Base-by-base conservation (phyloP, 352 stramenopile species). In the Pythium oligandrum region DNA sequence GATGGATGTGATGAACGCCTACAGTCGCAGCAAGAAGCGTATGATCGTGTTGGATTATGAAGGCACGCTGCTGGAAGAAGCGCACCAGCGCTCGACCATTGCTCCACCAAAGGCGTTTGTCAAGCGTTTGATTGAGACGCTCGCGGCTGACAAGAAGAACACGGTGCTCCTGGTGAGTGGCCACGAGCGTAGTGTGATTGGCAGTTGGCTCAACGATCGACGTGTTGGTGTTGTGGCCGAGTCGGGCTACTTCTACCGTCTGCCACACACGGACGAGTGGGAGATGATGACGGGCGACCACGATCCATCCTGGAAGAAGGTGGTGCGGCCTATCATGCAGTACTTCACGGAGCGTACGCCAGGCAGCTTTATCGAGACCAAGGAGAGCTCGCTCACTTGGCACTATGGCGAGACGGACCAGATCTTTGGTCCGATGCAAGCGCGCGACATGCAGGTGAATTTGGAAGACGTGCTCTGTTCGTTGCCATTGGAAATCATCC, bases 381-480 rank as follows among this genome's bases (percentile, higher is more conserved):
- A 81, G 46, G 74, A 88, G 48, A 80, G 70, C 45, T 83, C 74
- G 9, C 48, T 88, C 8, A 70, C 72, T n/a, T 86, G 75, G 75
- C 71, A 83, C 48, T 86, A 89, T 61, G 76, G 75, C 6, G 77
- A 89, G 33, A 85, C 79, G 5, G 81, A 92, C 51, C 71, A 77
- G 9, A 85, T 85, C 49, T 87, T 89, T 66, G 80, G 80, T 0
- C 71, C 78, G 6, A 91, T 88, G 83, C 83, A 94, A 53, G 83
- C 81, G 2, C 83, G 84, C 17, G 83, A 94, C 52, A 94, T 94
- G 83, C 83, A 92, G 58, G 82, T 94, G 12, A 85, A 94, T 50
- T 61, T 94, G 53, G 83, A 94, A 67, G 83, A 94, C 55, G 78
- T 89, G n/a, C 50, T 94, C 47, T 87, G 77, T 39, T 90, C 88